A percentile compares a stretch with the other conserved stretches of the same genome.
These are phyloP conservation scores for Penicillium sp. DNA, from an alignment of 2,329 filamentous ascomycete genomes.

Conservation along the genomic window DNA sequence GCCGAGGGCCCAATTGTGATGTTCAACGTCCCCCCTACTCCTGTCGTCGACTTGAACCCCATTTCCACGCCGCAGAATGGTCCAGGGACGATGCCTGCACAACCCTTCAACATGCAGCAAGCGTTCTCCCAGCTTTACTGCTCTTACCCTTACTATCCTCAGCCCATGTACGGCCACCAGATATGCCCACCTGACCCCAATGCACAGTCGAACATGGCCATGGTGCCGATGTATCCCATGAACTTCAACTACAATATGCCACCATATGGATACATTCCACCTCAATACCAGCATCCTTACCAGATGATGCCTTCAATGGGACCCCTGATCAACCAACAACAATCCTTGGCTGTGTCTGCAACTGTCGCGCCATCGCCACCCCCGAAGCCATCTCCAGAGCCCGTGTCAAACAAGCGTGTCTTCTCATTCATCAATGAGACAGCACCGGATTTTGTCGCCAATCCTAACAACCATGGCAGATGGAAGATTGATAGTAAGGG, in stretches of 20 bases:
- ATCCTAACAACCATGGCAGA: conserved; percentile 26
- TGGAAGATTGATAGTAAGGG: conserved; percentile 17
- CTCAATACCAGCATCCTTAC: neutral
- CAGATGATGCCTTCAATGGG: neutral
- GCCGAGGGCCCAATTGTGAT: neutral
- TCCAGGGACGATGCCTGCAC: neutral
- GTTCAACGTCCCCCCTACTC: neutral
- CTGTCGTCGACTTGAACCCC: neutral
- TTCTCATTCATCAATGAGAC: conserved; percentile 15
- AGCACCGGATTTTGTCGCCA: conserved; percentile 22
- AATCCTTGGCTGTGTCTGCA: neutral
- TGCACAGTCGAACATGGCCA: neutral
- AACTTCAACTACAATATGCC: neutral
- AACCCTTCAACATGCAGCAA: neutral
- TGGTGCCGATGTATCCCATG: neutral
- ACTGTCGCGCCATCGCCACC: neutral
- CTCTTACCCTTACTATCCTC: neutral
- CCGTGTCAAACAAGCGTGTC: conserved; percentile 3
- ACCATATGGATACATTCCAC: neutral
- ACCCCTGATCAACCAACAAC: neutral
- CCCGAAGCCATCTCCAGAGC: neutral
- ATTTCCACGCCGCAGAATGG: neutral
- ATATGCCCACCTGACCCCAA: neutral
- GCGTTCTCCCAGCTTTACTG: neutral
- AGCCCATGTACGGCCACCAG: neutral